Conservation (phyloP, 768 basidiomycete genomes). For the Boletus vinaceobasis region DNA sequence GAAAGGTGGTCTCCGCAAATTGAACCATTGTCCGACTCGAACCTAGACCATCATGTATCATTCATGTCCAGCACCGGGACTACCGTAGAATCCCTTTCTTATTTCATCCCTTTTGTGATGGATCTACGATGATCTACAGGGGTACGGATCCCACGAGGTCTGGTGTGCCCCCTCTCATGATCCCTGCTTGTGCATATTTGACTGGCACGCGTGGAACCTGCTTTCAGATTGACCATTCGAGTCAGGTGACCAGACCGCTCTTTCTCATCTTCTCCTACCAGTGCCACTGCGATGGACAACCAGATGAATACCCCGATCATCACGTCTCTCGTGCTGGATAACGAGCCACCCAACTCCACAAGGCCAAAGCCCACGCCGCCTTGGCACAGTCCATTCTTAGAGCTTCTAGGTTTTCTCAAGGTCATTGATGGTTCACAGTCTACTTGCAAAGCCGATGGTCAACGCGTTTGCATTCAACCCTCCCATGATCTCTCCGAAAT, state of each 20-base stretch:
- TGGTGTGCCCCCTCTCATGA: neutral
- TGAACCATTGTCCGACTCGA: neutral
- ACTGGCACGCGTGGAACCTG: constrained; percentile 3
- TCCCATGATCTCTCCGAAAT: constrained; percentile 10
- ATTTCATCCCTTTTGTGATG: neutral
- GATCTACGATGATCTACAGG: constrained; percentile 1
- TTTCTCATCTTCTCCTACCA: constrained; percentile 2
- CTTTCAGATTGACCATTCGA: neutral
- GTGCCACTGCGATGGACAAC: constrained; percentile 13
- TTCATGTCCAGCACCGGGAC: neutral
- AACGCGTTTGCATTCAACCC: constrained; percentile 14
- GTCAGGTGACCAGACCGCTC: constrained; percentile 4
- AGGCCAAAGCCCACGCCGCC: neutral
- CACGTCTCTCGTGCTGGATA: constrained; percentile 6
- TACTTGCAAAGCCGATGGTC: neutral
- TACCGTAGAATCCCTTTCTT: neutral
- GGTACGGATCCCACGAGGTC: neutral
- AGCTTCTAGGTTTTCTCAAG: constrained; percentile 7
- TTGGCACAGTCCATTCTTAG: constrained; percentile 11
- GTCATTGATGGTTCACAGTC: neutral
- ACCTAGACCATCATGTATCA: neutral
- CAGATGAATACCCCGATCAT: neutral
- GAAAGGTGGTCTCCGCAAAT: neutral
- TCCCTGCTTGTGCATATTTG: neutral
- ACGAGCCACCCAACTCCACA: neutral